A percentile compares a stretch with the other conserved stretches of the same genome.
These are phyloP conservation scores for Colletotrichum falcatum DNA, from an alignment of 2,329 filamentous ascomycete species.

Conservation along the genomic window DNA sequence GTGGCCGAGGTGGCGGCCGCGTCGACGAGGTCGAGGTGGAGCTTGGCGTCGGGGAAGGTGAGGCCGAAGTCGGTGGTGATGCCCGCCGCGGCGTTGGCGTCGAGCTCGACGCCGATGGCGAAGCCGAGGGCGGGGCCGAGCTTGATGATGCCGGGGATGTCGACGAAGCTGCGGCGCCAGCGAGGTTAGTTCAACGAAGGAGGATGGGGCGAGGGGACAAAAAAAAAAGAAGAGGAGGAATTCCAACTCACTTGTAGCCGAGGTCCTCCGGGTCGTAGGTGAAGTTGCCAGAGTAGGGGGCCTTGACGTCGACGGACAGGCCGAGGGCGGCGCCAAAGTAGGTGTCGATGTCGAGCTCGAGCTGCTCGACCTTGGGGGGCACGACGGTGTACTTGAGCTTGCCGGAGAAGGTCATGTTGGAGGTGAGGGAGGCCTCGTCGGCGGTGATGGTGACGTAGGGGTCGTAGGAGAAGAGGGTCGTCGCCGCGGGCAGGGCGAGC, in stretches of 20 bases:
- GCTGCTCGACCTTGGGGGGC: conserved; percentile 41
- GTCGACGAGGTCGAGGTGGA: conserved; percentile 49
- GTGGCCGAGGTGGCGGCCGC: conserved; percentile 44
- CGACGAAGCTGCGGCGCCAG: conserved; percentile 31
- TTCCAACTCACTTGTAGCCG: conserved; percentile 33
- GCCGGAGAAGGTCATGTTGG: conserved; percentile 44
- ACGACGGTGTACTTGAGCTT: conserved; percentile 43
- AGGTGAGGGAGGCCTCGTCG: conserved; percentile 42
- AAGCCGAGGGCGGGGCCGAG: conserved; percentile 39
- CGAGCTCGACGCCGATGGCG: conserved; percentile 39
- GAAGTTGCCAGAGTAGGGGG: conserved; percentile 41
- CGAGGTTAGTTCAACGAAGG: neutral
- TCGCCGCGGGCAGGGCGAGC: conserved; percentile 41
- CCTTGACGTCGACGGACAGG: conserved; percentile 41
- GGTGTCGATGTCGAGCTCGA: conserved; percentile 44
- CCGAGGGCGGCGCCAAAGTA: conserved; percentile 41
- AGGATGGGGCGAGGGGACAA: too few relatives aligned
- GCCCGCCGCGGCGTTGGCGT: conserved; percentile 31
- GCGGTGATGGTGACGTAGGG: conserved; percentile 42
- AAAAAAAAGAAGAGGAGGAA: too few relatives aligned
- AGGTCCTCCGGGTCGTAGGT: conserved; percentile 35
- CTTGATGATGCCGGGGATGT: conserved; percentile 39
- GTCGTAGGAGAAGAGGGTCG: conserved; percentile 40
- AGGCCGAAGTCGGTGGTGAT: conserved; percentile 43
- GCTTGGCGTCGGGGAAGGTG: conserved; percentile 43